Conservation (phyloP, 2,329 filamentous ascomycete genomes). For the Herpomyces periplanetae region DNA sequence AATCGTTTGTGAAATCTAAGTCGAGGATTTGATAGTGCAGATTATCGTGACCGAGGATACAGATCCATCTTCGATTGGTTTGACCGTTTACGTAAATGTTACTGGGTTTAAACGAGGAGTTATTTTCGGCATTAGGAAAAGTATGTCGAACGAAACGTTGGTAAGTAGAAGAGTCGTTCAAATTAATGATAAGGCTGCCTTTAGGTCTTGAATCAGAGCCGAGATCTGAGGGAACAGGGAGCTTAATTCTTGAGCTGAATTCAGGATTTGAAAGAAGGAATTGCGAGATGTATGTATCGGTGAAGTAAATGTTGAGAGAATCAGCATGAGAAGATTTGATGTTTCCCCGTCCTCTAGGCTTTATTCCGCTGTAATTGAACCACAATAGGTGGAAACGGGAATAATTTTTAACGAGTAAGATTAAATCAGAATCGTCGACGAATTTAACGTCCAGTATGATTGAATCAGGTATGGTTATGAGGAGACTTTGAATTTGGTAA, state of each 20-base stretch:
- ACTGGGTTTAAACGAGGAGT: conserved; percentile 12
- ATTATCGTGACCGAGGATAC: conserved; percentile 14
- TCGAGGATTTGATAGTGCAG: conserved; percentile 16
- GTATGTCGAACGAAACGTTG: conserved; percentile 9
- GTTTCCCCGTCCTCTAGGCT: conserved; percentile 2
- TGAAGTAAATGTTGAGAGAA: conserved; percentile 4
- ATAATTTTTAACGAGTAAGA: conserved; percentile 13
- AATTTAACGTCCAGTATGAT: conserved; percentile 24
- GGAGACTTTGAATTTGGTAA: conserved; percentile 17
- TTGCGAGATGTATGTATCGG: conserved; percentile 2
- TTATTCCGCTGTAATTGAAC: conserved; percentile 4
- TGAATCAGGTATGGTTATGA: conserved; percentile 6
- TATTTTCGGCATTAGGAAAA: conserved; percentile 9
- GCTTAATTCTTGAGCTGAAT: conserved; percentile 1
- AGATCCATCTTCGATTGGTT: conserved; percentile 12
- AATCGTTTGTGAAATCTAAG: too few relatives aligned
- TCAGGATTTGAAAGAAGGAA: too few relatives aligned
- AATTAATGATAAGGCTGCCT: conserved; percentile 2
- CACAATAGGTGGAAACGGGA: conserved; percentile 7
- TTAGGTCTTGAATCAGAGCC: conserved; percentile 1
- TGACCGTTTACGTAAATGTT: conserved; percentile 15
- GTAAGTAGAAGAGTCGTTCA: conserved; percentile 3
- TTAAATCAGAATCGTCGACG: conserved; percentile 17
- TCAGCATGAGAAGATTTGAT: conserved; percentile 4
- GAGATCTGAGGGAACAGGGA: conserved; percentile 1